phyloP scores from a whole-genome alignment of 768 basidiomycete species.

The Mycena haematopus region DNA sequence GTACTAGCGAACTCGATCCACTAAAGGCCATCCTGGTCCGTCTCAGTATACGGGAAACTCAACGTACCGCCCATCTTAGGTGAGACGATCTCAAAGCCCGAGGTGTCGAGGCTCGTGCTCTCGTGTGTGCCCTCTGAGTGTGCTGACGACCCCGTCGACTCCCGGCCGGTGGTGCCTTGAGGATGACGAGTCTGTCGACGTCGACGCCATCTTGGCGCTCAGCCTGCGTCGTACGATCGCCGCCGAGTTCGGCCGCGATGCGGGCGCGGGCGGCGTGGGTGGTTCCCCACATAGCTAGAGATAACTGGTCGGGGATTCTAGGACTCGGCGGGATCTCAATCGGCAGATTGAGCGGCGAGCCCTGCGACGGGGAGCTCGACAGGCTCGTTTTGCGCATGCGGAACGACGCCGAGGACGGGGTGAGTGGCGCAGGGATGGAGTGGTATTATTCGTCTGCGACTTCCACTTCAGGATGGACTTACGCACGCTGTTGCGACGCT shows the following conservation, averaged over 20 bases:
- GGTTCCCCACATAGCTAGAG: slow-evolving; percentile 27
- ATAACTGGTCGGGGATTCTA: slow-evolving; percentile 61
- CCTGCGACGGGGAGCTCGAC: slow-evolving; percentile 36
- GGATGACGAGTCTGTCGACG: slow-evolving; percentile 42
- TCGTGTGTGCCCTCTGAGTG: slow-evolving; percentile 27
- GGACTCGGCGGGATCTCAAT: slow-evolving; percentile 70
- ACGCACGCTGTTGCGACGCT: slow-evolving; percentile 52
- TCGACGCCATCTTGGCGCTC: slow-evolving; percentile 41
- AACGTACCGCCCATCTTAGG: slow-evolving; percentile 53
- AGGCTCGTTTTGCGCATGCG: slow-evolving; percentile 23
- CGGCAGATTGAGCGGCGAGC: slow-evolving; percentile 30
- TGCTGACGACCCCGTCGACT: slow-evolving; percentile 49
- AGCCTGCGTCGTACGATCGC: slow-evolving; percentile 29
- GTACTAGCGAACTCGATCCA: slow-evolving; percentile 20
- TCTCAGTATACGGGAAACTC: slow-evolving; percentile 62
- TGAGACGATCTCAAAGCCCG: slow-evolving; percentile 72
- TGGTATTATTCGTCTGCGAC: slow-evolving; percentile 44
- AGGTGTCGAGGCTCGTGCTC: slow-evolving; percentile 61
- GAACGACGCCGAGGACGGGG: slow-evolving; percentile 27
- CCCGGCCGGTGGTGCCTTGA: slow-evolving; percentile 36
- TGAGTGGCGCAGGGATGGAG: slow-evolving; percentile 29
- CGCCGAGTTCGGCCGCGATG: slow-evolving; percentile 24
- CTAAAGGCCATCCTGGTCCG: slow-evolving; percentile 29
- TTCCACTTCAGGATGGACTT: slow-evolving; percentile 82
- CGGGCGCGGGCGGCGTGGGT: slow-evolving; percentile 36